A percentile compares a stretch with the other conserved stretches of the same genome.
These are phyloP conservation scores for Arthrinium phaeospermum DNA, from an alignment of 2,329 filamentous ascomycete genomes.

Conservation along the genomic window DNA sequence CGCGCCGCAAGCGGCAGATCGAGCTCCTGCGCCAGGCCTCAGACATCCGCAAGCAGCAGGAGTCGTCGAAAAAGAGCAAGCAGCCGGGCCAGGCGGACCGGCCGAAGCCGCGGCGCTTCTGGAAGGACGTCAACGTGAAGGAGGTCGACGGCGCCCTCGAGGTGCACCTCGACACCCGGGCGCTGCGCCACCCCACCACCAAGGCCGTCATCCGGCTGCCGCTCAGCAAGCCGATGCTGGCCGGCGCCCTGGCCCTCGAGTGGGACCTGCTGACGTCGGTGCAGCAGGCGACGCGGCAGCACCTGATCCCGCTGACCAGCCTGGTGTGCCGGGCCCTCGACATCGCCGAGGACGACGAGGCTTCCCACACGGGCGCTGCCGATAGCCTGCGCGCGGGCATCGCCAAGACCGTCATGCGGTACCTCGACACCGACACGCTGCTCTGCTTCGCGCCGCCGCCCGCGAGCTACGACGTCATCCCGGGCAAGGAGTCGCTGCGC, in stretches of 20 bases:
- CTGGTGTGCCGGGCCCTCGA: constrained; percentile 84
- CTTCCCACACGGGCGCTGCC: constrained; percentile 26
- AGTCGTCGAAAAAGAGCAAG: constrained; percentile 26
- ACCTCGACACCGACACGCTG: constrained; percentile 89
- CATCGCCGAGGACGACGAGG: constrained; percentile 56
- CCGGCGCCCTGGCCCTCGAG: constrained; percentile 85
- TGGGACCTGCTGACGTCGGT: constrained; percentile 87
- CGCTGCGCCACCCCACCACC: constrained; percentile 77
- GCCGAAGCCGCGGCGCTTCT: constrained; percentile 74
- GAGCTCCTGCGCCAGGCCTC: constrained; percentile 59
- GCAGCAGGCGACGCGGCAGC: constrained; percentile 82
- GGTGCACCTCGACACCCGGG: constrained; percentile 77
- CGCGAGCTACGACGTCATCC: constrained; percentile 52
- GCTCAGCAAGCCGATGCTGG: constrained; percentile 77
- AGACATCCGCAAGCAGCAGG: constrained; percentile 44
- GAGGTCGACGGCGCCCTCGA: constrained; percentile 66
- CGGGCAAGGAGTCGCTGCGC: constrained; percentile 66
- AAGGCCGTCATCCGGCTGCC: constrained; percentile 78
- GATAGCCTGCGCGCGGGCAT: constrained; percentile 67
- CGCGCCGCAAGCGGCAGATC: constrained; percentile 59
- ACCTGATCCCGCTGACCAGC: constrained; percentile 90
- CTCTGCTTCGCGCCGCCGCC: constrained; percentile 81
- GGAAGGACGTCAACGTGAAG: constrained; percentile 80
- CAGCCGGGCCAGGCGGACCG: constrained; percentile 39
- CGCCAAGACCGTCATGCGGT: constrained; percentile 74